These are phyloP conservation scores for Rhododendron ferrugineum DNA, from an alignment of 148 eudicot genomes.

Conservation along the genomic window DNA sequence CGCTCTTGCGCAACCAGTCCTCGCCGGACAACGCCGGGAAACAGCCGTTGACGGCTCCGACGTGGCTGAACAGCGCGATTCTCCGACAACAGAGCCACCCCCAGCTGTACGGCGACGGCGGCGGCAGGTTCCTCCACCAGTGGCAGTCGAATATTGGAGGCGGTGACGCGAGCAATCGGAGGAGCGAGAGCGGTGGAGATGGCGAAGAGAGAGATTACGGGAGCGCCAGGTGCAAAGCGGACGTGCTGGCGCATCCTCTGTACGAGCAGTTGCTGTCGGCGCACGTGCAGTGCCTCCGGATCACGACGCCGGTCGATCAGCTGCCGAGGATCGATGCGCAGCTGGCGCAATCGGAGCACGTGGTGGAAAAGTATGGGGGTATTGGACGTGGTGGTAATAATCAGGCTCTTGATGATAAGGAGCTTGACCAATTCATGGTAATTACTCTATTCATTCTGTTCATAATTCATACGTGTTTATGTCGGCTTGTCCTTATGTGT, in stretches of 20 bases:
- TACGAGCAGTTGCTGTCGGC: constrained; percentile 83
- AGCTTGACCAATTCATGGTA: constrained; percentile 94
- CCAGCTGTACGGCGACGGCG: background rate
- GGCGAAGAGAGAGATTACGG: constrained; percentile 32
- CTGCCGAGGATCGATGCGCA: constrained; percentile 87
- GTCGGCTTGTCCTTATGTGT: background rate
- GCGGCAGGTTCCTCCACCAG: constrained; percentile 30
- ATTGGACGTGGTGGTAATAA: constrained; percentile 30
- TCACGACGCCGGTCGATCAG: constrained; percentile 93
- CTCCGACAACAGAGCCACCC: constrained; percentile 24
- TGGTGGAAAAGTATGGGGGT: constrained; percentile 65
- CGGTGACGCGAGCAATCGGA: background rate
- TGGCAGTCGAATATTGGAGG: constrained; percentile 21
- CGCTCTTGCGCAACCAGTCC: constrained; percentile 1
- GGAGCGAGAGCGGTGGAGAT: constrained; percentile 9
- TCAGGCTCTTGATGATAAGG: constrained; percentile 55
- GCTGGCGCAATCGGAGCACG: constrained; percentile 67
- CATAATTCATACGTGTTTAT: background rate
- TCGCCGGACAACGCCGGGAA: constrained; percentile 15
- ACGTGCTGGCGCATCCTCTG: constrained; percentile 61
- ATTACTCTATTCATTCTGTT: background rate
- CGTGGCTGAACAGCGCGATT: constrained; percentile 49
- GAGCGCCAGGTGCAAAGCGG: constrained; percentile 52
- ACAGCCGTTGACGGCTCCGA: constrained; percentile 15
- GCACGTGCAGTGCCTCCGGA: constrained; percentile 71